phyloP scores from a whole-genome alignment of 257 asterid genomes.

The Echites panduratus region DNA sequence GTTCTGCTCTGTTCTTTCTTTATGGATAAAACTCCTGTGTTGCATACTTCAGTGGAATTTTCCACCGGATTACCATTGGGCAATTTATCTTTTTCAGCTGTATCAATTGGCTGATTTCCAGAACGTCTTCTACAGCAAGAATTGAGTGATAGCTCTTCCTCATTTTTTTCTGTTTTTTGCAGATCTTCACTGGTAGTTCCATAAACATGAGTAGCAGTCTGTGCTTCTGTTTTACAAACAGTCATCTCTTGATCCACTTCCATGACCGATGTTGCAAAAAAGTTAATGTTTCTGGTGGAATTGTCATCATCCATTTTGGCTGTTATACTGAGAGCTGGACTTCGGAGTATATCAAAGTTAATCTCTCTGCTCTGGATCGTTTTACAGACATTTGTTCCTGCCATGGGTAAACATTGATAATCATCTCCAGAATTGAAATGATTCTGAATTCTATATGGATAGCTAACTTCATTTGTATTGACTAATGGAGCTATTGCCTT shows the following conservation, averaged over 20 bases:
- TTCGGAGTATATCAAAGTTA: slow-evolving; percentile 13
- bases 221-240: slow-evolving; percentile 24
- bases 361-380: slow-evolving; percentile 23
- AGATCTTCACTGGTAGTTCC: slow-evolving; percentile 25
- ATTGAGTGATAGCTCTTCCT: slow-evolving; percentile 21
- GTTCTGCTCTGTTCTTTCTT: slow-evolving; percentile 22
- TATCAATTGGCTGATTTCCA: slow-evolving; percentile 23
- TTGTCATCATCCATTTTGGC: slow-evolving; percentile 22
- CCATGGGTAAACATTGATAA: slow-evolving; percentile 15
- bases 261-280: slow-evolving; percentile 21
- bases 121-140: slow-evolving; percentile 23
- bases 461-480: slow-evolving; percentile 16
- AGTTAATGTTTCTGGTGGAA: slow-evolving; percentile 15
- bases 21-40: slow-evolving; percentile 8
- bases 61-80: slow-evolving; percentile 21
- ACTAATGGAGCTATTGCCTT: slow-evolving; percentile 15
- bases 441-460: slow-evolving; percentile 18
- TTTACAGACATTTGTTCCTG: slow-evolving; percentile 18
- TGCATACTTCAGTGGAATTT: slow-evolving; percentile 12
- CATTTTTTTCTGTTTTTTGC: slow-evolving; percentile 12
- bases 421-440: slow-evolving; percentile 14
- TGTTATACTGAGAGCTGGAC: slow-evolving; percentile 24
- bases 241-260: slow-evolving; percentile 31
- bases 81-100: slow-evolving; percentile 14
- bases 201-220: slow-evolving; percentile 20